phyloP scores from a whole-genome alignment of 1,284 basidiomycete genomes.

The Apiotrichum brassicae region DNA sequence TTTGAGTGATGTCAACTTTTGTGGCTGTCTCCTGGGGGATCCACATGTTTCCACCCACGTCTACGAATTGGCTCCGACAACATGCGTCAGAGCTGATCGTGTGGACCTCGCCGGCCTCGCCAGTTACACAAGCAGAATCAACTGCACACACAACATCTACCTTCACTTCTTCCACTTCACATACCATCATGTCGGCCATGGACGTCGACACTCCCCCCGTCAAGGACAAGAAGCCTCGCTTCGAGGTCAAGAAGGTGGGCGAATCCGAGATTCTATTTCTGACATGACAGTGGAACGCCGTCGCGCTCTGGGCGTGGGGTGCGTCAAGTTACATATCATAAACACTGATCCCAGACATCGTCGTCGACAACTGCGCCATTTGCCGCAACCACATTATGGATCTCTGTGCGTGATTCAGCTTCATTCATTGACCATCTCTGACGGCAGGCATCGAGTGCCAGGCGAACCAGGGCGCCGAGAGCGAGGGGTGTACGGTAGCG shows the following conservation, averaged over 20 bases:
- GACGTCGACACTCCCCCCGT: conserved; percentile 50
- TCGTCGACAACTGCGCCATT: conserved; percentile 93
- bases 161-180: too few species aligned
- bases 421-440: neutral
- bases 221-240: conserved; percentile 59
- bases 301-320: conserved; percentile 96
- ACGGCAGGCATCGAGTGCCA: conserved; percentile 94
- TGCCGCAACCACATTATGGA: conserved; percentile 99
- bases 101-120: too few species aligned
- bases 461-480: conserved; percentile 94
- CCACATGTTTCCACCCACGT: too few species aligned
- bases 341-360: conserved; percentile 61
- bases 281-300: conserved; percentile 78
- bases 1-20: neutral
- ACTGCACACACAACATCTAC: too few species aligned
- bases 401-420: conserved; percentile 61
- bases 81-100: too few species aligned
- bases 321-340: conserved; percentile 23
- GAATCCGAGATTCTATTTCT: neutral
- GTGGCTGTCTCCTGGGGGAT: too few species aligned
- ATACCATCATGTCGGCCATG: conserved; percentile 28
- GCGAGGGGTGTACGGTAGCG: conserved; percentile 93
- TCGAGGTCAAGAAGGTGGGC: conserved; percentile 91
- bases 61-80: too few species aligned
- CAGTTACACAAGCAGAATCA: too few species aligned